Evolutionary conservation across 176 grass and related monocot genomes (phyloP), one percentile per base, ranked within the genome.

Genomic region (Eleusine indica): DNA sequence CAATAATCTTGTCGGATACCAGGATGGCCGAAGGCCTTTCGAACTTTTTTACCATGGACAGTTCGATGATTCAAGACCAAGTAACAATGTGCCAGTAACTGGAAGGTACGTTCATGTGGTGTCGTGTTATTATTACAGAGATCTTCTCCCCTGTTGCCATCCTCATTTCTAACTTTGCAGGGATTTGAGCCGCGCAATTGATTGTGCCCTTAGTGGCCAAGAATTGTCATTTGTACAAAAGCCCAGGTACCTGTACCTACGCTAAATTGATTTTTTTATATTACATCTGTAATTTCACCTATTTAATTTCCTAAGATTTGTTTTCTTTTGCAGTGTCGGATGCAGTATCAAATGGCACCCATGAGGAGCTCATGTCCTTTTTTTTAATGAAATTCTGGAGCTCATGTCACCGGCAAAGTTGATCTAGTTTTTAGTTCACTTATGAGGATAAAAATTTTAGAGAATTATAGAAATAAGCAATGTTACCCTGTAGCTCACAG

Each of bases 331-430:
- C 44, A 98, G 95, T 78, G 92, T 98, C 62, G 95, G 95, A 22
- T 98, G 95, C 91, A 98, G 77, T 89, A 95, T 98, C 78, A 98
- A 98, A 83, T 98, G 95, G 95, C 90, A 98, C 71, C 89, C 87
- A 19, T 88, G 71, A 91, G 63, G 43, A 87, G 21, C 69, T 30
- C 30, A 21, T 8, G 22, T 8, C 0, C 2, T 37, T 77, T 46
- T 6, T 9, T 9, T 46, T 9, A 25, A 25, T 25, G 25, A 25
- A 25, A 25, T 25, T 25, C 25, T 25, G 25, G 25, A 25, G 25
- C 25, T 25, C 25, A 25, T 25, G 25, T 25, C 25, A 25, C 25
- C 25, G 25, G 25, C 7, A 43, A 7, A 43, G 41, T 46, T 6
- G 44, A 46, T 46, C 44, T 46, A 9, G 0, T 46, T 46, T 43